Conservation (phyloP, 148 eudicot genomes). For the Spergularia marina region DNA sequence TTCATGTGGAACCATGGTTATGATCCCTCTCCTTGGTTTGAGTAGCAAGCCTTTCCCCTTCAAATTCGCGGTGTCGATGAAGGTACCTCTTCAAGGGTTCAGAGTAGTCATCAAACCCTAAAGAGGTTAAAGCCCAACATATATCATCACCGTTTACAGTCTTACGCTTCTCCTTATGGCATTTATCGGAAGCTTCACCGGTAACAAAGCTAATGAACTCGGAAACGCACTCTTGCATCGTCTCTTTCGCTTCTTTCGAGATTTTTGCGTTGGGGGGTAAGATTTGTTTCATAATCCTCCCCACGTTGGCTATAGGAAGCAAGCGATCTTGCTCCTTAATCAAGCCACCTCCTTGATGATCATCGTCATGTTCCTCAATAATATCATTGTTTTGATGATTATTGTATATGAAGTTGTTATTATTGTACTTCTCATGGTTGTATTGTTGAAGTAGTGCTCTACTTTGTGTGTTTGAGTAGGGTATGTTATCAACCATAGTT, state of each 20-base stretch:
- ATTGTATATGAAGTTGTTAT: neutral
- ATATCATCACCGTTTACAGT: slow-evolving; percentile 81
- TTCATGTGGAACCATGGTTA: neutral
- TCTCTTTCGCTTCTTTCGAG: slow-evolving; percentile 76
- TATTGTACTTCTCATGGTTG: neutral
- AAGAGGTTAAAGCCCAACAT: slow-evolving; percentile 63
- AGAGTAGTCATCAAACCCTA: slow-evolving; percentile 70
- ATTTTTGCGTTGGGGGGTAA: slow-evolving; percentile 62
- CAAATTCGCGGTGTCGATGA: slow-evolving; percentile 49
- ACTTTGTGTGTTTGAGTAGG: slow-evolving; percentile 19
- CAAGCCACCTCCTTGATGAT: neutral
- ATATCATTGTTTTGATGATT: neutral
- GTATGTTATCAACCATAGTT: slow-evolving; percentile 27
- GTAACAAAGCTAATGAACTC: slow-evolving; percentile 87
- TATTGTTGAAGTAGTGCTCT: slow-evolving; percentile 2
- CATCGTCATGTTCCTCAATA: slow-evolving; percentile 1
- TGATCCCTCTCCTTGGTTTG: slow-evolving; percentile 32
- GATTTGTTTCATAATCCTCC: slow-evolving; percentile 74
- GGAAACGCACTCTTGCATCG: slow-evolving; percentile 81
- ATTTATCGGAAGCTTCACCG: slow-evolving; percentile 75
- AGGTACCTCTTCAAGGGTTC: slow-evolving; percentile 53
- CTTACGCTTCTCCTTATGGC: slow-evolving; percentile 73
- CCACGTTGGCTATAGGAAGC: slow-evolving; percentile 78
- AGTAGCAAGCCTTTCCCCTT: slow-evolving; percentile 44
- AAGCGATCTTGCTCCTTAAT: slow-evolving; percentile 59